Evolutionary conservation across 2,329 filamentous ascomycete species (phyloP), one percentile per base, ranked within the genome.

Genomic region (Coniochaeta sp.): DNA sequence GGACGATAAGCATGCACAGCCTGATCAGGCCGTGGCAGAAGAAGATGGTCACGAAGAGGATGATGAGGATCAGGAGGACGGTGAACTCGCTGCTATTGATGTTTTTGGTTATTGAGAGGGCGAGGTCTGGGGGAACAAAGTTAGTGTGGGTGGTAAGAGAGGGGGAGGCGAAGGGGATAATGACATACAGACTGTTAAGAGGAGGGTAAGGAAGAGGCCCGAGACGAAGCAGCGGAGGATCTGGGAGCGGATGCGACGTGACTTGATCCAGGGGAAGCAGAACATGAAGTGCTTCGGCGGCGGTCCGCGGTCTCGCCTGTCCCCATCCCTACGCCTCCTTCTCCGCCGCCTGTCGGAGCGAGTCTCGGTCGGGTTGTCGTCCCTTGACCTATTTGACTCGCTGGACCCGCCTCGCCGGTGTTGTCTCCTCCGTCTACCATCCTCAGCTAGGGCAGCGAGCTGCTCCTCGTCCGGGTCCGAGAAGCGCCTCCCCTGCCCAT

Each of bases 1-100:
- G 77, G 51, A 83, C 68, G 13, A 86, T 67, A 47, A 87, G 67
- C 68, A 95, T 78, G 66, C 81, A 85, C 4, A 95, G 75, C 16
- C 87, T 83, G 52, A 94, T 79, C 14, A 94, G 71, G 38, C 84
- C 82, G 67, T 95, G 89, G 61, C 83, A 86, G 74, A 95, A 94
- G 69, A 95, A 83, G 57, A 92, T 81, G 2, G 86, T 84, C 30
- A 85, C 78, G 50, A 85, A 73, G 49, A 95, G 70, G 52, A 95
- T 85, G 57, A 91, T 76, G 50, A 96, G 76, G 52, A 95, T 85
- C 54, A 95, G 77, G 50, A 95, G 74, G 53, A 95, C 81, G 60
- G 90, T 87, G 62, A 95, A 85, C 66, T 90, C 86, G 64, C 81
- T 81, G 38, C 79, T 80, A 49, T 79, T 72, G 54, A 82, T 75